Evolutionary conservation across 148 eudicot genomes (phyloP).

Genomic region (Chenopodium quinoa): DNA sequence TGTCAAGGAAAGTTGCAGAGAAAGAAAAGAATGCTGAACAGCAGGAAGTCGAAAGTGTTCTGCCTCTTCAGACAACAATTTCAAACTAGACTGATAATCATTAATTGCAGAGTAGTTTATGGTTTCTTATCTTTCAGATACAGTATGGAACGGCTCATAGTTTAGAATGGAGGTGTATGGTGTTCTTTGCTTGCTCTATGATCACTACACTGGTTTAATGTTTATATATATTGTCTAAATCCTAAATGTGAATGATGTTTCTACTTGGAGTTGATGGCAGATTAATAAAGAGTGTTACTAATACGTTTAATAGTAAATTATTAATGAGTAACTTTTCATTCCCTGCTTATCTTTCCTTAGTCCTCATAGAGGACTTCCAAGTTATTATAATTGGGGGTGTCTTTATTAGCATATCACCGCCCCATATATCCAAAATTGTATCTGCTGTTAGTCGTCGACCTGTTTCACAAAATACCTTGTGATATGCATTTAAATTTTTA

Average conservation of each 20-base stretch:
- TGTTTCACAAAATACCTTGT: too few species aligned
- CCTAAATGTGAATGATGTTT: not conserved
- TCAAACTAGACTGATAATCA: slow-evolving; percentile 23
- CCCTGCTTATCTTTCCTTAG: not conserved
- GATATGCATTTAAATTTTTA: too few species aligned
- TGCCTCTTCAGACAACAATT: slow-evolving; percentile 52
- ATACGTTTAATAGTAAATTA: not conserved
- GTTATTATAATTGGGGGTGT: not conserved
- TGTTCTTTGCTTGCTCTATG: not conserved
- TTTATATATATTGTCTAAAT: not conserved
- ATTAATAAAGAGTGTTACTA: not conserved
- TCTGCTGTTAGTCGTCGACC: not conserved
- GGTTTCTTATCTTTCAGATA: not conserved
- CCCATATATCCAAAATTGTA: too few species aligned
- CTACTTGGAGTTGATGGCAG: not conserved
- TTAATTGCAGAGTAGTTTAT: not conserved
- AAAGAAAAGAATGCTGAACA: slow-evolving; percentile 35
- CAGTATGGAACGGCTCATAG: not conserved
- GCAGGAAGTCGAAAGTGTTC: slow-evolving; percentile 51
- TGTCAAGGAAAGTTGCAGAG: slow-evolving; percentile 30
- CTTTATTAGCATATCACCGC: not conserved
- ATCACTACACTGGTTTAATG: not conserved
- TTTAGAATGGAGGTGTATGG: not conserved
- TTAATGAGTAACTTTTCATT: not conserved
- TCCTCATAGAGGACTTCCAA: not conserved